These are phyloP conservation scores for Tetracladium setigerum DNA, from an alignment of 495 filamentous ascomycete genomes.

Conservation along the genomic window DNA sequence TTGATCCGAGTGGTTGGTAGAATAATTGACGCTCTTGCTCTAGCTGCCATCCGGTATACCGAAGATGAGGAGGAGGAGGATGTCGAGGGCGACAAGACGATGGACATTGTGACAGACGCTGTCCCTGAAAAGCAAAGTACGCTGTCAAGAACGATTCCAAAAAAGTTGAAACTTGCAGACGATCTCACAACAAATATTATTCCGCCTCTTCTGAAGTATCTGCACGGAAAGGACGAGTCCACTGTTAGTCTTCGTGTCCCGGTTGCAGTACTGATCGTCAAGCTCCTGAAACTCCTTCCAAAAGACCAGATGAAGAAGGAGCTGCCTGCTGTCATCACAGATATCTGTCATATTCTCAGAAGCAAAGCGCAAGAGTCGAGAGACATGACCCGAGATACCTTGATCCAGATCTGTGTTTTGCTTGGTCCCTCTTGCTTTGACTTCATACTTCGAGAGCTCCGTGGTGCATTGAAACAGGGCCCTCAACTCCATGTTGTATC, in stretches of 20 bases:
- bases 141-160: constrained; percentile 61
- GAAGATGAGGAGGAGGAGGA: constrained; percentile 29
- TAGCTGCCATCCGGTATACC: constrained; percentile 40
- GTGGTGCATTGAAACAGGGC: constrained; percentile 69
- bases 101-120: constrained; percentile 21
- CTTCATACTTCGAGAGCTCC: constrained; percentile 89
- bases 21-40: constrained; percentile 65
- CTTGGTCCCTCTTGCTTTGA: constrained; percentile 77
- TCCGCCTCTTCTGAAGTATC: constrained; percentile 65
- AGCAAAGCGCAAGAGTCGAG: constrained; percentile 82
- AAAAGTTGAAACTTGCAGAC: constrained; percentile 57
- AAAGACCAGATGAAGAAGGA: constrained; percentile 58
- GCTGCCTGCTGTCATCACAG: constrained; percentile 76
- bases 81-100: constrained; percentile 12
- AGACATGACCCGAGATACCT: constrained; percentile 81
- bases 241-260: constrained; percentile 87
- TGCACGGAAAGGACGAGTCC: constrained; percentile 90
- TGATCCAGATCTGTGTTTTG: constrained; percentile 71
- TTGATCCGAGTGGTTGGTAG: constrained; percentile 74
- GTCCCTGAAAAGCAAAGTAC: constrained; percentile 24
- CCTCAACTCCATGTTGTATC: constrained; percentile 95
- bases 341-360: constrained; percentile 86
- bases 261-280: constrained; percentile 77
- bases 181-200: constrained; percentile 71
- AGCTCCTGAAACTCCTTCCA: constrained; percentile 75